Conservation (phyloP, 2,329 filamentous ascomycete species). For the Fusarium siculi region DNA sequence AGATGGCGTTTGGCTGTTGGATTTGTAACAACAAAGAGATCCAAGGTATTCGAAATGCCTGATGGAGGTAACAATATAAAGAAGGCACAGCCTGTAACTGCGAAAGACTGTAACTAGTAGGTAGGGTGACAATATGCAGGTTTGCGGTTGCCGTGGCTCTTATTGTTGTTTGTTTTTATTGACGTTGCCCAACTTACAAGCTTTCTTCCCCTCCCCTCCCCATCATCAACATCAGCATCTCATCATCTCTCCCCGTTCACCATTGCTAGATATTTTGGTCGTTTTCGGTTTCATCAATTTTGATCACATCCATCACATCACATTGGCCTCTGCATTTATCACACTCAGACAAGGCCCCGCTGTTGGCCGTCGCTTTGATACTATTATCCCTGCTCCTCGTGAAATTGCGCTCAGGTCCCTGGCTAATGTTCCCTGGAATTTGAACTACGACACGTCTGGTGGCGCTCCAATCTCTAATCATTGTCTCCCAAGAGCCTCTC, state of each 20-base stretch:
- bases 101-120: too few species aligned
- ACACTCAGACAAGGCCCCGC: slow-evolving; percentile 33
- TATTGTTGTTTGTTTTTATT: slow-evolving; percentile 37
- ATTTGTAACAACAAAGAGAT: neutral
- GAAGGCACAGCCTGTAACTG: neutral
- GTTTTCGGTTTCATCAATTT: slow-evolving; percentile 25
- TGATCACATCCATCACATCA: slow-evolving; percentile 17
- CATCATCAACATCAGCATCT: slow-evolving; percentile 12
- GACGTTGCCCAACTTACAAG: neutral
- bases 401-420: slow-evolving; percentile 42
- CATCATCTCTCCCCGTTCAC: slow-evolving; percentile 17
- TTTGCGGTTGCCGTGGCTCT: slow-evolving; percentile 31
- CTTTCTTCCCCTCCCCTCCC: slow-evolving; percentile 5
- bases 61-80: neutral
- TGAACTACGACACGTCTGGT: slow-evolving; percentile 28
- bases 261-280: slow-evolving; percentile 34
- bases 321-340: slow-evolving; percentile 3
- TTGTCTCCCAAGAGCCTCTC: slow-evolving; percentile 29
- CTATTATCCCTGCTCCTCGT: slow-evolving; percentile 36
- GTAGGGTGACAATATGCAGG: slow-evolving; percentile 4
- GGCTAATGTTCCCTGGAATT: slow-evolving; percentile 28
- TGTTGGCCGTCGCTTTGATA: slow-evolving; percentile 35
- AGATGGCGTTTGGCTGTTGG: neutral
- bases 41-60: neutral
- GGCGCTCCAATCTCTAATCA: slow-evolving; percentile 33